Evolutionary conservation across 495 filamentous ascomycete species (phyloP), one percentile per base, ranked within the genome.

Genomic region (Corynascus novoguineensis): DNA sequence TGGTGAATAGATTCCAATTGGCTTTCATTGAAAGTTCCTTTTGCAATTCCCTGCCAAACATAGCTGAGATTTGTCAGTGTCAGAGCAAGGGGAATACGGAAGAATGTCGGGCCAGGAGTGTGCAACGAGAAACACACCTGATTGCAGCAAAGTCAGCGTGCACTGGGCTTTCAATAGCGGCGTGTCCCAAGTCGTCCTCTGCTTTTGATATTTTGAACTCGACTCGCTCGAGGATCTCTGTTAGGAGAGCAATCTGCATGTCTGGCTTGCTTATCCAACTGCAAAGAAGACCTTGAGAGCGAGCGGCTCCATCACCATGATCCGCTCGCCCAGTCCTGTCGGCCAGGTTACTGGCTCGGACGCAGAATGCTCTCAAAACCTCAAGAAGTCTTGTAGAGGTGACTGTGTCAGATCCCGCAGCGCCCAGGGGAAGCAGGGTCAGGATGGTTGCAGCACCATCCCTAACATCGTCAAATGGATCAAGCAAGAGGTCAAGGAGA

Each of bases 401-500:
- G 0, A 7, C 8, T 5, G 17, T 9, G 7, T 44, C 50, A 14
- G 50, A 37, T 40, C 57, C 61, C 40, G 48, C 64, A 15, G 53
- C 58, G 52, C 67, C 72, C 17, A 57, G 65, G 38, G 63, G 65
- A 21, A 72, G 56, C 25, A 72, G 60, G 52, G 78, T 78, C 25
- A 95, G 58, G 15, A 90, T 71, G 6, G 73, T 72, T 0, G 83
- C 68, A 7, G 93, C 81, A 1, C 74, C 73, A 37, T 81, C 81
- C 57, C 93, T 80, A 11, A 97, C 87, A 73, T 98, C 93, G 58
- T 98, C 93, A 63, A 92, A 98, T 0, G 92, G 88, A 64, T 97
- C 86, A 44, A 93, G 72, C 1, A 96, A 62, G 10, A 93, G 81
- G 67, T 97, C 90, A 5, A 90, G 63, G 8, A 96, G 71, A 19